Evolutionary conservation across 1,139 yeast genomes (phyloP), one percentile per base, ranked within the genome.

Genomic region (Chernovozyma sophiae-reginae): DNA sequence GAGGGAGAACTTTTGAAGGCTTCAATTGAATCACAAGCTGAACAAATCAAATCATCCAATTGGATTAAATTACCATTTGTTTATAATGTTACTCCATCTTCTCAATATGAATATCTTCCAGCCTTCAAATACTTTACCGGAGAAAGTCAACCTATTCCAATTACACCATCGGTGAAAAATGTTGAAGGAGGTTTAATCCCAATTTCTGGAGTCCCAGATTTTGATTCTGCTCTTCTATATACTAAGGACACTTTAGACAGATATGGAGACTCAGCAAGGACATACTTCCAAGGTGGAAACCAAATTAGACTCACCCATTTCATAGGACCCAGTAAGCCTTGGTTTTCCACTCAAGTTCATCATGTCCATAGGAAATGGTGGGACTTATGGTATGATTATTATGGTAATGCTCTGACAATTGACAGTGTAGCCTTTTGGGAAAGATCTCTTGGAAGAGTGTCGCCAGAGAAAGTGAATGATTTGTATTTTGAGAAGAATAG

Each of bases 31-130:
- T 31, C 31, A 5, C 29, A 26, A 12, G 37, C 41, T 3, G 27
- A 34, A 22, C 25, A 28, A 6, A 31, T 36, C 7, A 23, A 34
- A 27, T 42, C 48, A 13, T 53, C 69, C 30, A 65, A 68, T 33
- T 82, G 97, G 97, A 59, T 68, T 25, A 72, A 78, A 36, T 60
- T 92, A 33, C 92, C 97, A 1, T 92, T 89, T 51, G 56, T 79
- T 37, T 90, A 80, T 65, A 92, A 92, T 50, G 95, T 90, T 24
- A 89, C 97, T 0, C 86, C 95, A 2, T 75, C 81, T 18, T 67
- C 79, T n/a, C 81, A 83, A 36, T 90, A 90, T 56, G 87, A 90
- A 55, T 82, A 86, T 57, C 66, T 77, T 27, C 97, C 97, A 0
- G 97, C 97, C 0, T 77, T 73, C 54, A 64, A 66, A 28, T 76